Percentiles rank a stretch among this genome's conserved stretches.
Conservation (phyloP, 805 yeast species). For the Cyberlindnera nakhonratchasimensis region DNA sequence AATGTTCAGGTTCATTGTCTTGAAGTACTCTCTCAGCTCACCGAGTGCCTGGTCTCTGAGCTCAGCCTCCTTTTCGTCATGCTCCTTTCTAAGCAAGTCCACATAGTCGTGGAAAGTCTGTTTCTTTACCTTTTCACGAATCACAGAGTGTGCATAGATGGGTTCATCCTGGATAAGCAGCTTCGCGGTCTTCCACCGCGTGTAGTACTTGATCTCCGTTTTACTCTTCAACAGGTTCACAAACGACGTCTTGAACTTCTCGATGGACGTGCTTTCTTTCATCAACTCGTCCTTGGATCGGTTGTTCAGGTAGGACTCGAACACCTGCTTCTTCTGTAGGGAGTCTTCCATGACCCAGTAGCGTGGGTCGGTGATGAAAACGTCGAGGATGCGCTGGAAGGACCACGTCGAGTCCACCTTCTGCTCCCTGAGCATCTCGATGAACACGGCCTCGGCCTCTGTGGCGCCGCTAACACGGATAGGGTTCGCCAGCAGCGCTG, state of each 20-base stretch:
- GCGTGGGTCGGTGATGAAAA: constrained; percentile 52
- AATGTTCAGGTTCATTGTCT: constrained; percentile 29
- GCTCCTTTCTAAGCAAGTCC: constrained; percentile 33
- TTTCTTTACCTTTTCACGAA: constrained; percentile 54
- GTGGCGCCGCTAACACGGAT: constrained; percentile 18
- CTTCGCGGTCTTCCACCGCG: constrained; percentile 63
- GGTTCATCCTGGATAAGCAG: constrained; percentile 60
- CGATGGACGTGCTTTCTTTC: constrained; percentile 50
- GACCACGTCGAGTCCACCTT: constrained; percentile 75
- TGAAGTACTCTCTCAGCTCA: constrained; percentile 52
- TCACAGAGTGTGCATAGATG: constrained; percentile 55
- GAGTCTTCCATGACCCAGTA: constrained; percentile 71
- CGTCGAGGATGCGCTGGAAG: constrained; percentile 59
- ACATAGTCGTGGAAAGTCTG: constrained; percentile 53
- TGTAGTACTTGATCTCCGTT: constrained; percentile 46
- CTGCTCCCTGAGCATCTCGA: constrained; percentile 48
- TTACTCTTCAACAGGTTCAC: constrained; percentile 40
- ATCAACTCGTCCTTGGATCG: constrained; percentile 47
- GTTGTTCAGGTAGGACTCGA: constrained; percentile 60
- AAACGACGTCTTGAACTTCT: constrained; percentile 55
- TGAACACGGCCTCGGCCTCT: constrained; percentile 45
- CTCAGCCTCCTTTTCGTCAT: constrained; percentile 25
- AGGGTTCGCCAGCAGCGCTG: constrained; percentile 27
- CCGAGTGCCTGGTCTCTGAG: constrained; percentile 45
- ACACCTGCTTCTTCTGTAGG: constrained; percentile 51